phyloP scores from a whole-genome alignment of 176 grass and related monocot species.

The Tillandsia fasciculata region DNA sequence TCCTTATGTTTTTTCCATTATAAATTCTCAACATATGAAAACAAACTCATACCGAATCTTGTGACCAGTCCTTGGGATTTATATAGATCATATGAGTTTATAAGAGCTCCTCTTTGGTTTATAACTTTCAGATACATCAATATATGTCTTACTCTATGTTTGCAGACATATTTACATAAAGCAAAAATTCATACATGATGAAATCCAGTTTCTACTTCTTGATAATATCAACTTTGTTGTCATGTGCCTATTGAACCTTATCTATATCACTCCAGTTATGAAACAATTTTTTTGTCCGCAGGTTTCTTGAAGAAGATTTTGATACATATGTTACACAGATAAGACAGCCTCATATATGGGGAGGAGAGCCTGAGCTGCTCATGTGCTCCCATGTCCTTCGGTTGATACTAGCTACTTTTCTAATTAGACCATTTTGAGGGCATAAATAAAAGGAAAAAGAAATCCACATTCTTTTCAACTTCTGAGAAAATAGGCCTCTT shows the following conservation, averaged over 20 bases:
- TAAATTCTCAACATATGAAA: too few relatives aligned
- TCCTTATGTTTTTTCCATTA: too few relatives aligned
- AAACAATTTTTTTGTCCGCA: conserved; percentile 12
- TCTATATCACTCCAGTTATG: not conserved
- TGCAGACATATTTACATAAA: too few relatives aligned
- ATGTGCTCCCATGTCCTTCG: conserved; percentile 94
- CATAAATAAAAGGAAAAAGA: too few relatives aligned
- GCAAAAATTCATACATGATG: not conserved
- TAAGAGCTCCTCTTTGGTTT: too few relatives aligned
- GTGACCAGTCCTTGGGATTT: too few relatives aligned
- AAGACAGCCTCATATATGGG: conserved; percentile 84
- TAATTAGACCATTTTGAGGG: not conserved
- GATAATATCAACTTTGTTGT: not conserved
- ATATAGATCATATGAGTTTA: too few relatives aligned
- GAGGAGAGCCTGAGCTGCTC: conserved; percentile 77
- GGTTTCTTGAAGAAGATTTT: conserved; percentile 90
- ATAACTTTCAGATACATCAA: too few relatives aligned
- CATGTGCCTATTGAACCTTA: not conserved
- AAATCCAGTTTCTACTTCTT: not conserved
- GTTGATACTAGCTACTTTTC: conserved; percentile 19
- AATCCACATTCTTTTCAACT: not conserved
- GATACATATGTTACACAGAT: conserved; percentile 81
- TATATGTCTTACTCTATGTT: too few relatives aligned
- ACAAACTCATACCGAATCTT: too few relatives aligned
- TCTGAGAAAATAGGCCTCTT: not conserved